Base-by-base conservation (phyloP, 2,329 filamentous ascomycete genomes). In the Cladosporium sp. region DNA sequence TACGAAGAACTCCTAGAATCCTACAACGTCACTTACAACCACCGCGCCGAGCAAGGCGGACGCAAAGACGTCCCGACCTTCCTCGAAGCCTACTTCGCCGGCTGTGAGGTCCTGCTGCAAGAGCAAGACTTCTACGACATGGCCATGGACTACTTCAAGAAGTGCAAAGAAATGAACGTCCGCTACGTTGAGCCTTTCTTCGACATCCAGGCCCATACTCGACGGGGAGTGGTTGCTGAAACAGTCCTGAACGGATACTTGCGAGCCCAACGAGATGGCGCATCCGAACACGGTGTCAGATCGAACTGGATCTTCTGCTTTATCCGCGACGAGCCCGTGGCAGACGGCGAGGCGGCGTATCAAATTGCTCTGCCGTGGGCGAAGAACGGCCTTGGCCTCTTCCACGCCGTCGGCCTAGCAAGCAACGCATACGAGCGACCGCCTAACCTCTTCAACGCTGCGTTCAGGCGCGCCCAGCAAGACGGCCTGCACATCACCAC, bases 281-380 rank as follows among this genome's bases (percentile, higher is more conserved):
- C 12, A 2, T 28, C 55, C 0, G 33, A 26, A 7, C 23, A 26
- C 2, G 55, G 55, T 2, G 55, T 40, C 29, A 7, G 33, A 40
- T 57, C 55, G 12, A 57, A 57, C 23, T 57, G 55, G 55, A 57
- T 57, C 55, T 57, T 57, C 33, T 57, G 55, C 55, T 57, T 57
- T 23, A 57, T 57, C n/a, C 55, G 55, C 1, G 55, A 57, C 23
- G 55, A 57, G 10, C 55, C 21, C 5, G 55, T 57, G 33, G 31
- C 55, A 16, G 55, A 40, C 6, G 55, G 55, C n/a, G 55, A 57
- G 7, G 55, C 55, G 28, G 55, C 55, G 12, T 57, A 40, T 12
- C 16, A 40, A 18, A 18, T 6, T 1, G 55, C 55, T 40, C 23
- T 57, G 4, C n/a, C 55, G 1, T 57, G 55, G 55, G 55, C 55